phyloP scores from a whole-genome alignment of 176 grass and related monocot genomes.

The Tillandsia leiboldiana region DNA sequence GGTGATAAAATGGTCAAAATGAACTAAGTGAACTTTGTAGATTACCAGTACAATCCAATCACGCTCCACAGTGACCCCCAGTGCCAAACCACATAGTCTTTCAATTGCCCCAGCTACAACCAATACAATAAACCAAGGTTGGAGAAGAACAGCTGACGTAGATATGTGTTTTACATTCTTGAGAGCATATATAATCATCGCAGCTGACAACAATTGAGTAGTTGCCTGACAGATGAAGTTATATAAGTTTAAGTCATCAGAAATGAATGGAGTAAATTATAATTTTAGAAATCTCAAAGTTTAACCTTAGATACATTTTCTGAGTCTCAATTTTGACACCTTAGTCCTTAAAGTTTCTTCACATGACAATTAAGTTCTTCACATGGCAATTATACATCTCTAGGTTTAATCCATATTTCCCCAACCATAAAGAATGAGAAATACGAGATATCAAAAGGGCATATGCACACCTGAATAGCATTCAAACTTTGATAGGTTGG shows the following conservation, averaged over 20 bases:
- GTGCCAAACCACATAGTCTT: conserved; percentile 73
- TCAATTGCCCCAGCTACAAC: conserved; percentile 68
- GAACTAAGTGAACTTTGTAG: neutral
- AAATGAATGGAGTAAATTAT: neutral
- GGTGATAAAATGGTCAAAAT: neutral
- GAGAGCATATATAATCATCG: conserved; percentile 78
- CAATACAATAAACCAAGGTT: conserved; percentile 83
- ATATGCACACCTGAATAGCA: conserved; percentile 62
- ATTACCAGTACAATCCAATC: conserved; percentile 96
- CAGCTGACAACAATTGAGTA: conserved; percentile 82
- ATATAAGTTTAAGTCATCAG: neutral
- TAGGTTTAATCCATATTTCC: conserved; percentile 4
- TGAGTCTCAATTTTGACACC: no score
- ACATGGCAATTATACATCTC: no score
- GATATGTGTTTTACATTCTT: conserved; percentile 34
- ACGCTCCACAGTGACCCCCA: conserved; percentile 86
- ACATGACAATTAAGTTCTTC: no score
- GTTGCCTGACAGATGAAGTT: conserved; percentile 50
- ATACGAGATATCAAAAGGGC: conserved; percentile 14
- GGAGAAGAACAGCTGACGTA: conserved; percentile 54
- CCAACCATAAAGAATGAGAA: conserved; percentile 15
- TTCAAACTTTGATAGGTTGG: conserved; percentile 76
- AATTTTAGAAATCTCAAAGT: no score
- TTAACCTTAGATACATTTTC: neutral
- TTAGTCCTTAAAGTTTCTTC: no score